phyloP scores from a whole-genome alignment of 495 filamentous ascomycete genomes.

The Hapsidospora chrysogenum region DNA sequence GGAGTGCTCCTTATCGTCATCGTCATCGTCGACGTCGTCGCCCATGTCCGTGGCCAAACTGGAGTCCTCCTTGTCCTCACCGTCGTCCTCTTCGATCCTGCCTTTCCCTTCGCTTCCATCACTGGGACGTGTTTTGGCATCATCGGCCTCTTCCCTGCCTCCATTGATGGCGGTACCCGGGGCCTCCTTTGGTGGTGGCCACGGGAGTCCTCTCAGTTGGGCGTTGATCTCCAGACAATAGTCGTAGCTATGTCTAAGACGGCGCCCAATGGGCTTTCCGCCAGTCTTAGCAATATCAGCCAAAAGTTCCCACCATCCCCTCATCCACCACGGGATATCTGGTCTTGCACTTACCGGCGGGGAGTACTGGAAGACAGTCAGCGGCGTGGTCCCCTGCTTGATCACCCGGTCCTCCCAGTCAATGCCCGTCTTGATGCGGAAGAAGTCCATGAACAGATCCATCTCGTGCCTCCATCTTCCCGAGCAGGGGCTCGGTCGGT shows the following conservation, averaged over 20 bases:
- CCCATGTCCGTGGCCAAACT: too few relatives aligned
- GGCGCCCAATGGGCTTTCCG: conserved; percentile 19
- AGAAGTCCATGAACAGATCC: conserved; percentile 34
- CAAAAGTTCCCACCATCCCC: too few relatives aligned
- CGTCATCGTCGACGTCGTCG: too few relatives aligned
- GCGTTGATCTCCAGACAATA: conserved; percentile 1
- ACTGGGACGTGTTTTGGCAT: background rate
- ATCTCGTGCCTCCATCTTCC: conserved; percentile 19
- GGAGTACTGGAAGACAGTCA: conserved; percentile 13
- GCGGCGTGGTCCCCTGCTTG: background rate
- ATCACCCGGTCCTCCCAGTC: conserved; percentile 35
- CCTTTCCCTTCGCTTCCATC: too few relatives aligned
- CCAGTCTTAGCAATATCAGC: conserved; percentile 10
- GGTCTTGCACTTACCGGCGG: conserved; percentile 16
- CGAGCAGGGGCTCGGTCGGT: conserved; percentile 9
- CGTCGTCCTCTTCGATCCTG: too few relatives aligned
- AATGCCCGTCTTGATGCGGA: conserved; percentile 34
- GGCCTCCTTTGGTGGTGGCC: background rate
- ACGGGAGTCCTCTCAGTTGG: background rate
- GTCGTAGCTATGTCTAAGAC: conserved; percentile 2
- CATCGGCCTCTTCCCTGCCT: background rate
- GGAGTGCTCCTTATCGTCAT: too few relatives aligned
- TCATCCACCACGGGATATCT: background rate
- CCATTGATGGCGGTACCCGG: background rate
- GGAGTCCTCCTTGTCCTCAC: too few relatives aligned